These are phyloP conservation scores for Ogataea dorogensis DNA, from an alignment of 805 yeast genomes.

Conservation along the genomic window DNA sequence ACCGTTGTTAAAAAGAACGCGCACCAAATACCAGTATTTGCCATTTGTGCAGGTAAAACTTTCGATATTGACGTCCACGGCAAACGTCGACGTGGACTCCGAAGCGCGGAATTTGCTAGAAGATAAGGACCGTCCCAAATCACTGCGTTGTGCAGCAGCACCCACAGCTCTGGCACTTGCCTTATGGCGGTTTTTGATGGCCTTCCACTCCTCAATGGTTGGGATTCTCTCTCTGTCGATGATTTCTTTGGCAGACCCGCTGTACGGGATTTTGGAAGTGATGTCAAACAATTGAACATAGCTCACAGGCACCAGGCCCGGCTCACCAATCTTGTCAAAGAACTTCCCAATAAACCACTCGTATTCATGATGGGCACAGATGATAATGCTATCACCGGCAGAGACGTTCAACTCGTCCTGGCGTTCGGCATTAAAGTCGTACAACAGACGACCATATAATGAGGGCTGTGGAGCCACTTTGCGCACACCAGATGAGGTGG, in stretches of 20 bases:
- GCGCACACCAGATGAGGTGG: conserved; percentile 34
- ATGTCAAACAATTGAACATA: conserved; percentile 86
- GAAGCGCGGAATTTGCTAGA: conserved; percentile 10
- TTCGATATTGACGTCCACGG: conserved; percentile 72
- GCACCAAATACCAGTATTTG: conserved; percentile 82
- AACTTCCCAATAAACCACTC: conserved; percentile 99
- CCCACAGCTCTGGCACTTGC: conserved; percentile 65
- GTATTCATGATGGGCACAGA: conserved; percentile 93
- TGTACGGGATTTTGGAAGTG: conserved; percentile 58
- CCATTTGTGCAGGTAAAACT: conserved; percentile 79
- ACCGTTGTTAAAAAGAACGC: conserved; percentile 68
- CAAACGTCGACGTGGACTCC: conserved; percentile 28
- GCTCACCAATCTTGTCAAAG: conserved; percentile 91
- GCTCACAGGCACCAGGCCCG: conserved; percentile 91
- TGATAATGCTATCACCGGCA: conserved; percentile 85
- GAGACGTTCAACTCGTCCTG: conserved; percentile 80
- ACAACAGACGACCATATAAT: conserved; percentile 81
- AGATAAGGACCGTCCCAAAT: conserved; percentile 17
- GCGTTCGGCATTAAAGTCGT: conserved; percentile 80
- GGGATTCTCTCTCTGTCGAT: conserved; percentile 74
- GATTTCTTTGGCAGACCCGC: conserved; percentile 42
- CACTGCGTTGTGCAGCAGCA: conserved; percentile 16
- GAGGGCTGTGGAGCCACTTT: conserved; percentile 28
- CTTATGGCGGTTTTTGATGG: conserved; percentile 84
- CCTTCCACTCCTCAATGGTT: conserved; percentile 94